Base-by-base conservation (phyloP, 1,139 yeast genomes). In the Yarrowia galli region DNA sequence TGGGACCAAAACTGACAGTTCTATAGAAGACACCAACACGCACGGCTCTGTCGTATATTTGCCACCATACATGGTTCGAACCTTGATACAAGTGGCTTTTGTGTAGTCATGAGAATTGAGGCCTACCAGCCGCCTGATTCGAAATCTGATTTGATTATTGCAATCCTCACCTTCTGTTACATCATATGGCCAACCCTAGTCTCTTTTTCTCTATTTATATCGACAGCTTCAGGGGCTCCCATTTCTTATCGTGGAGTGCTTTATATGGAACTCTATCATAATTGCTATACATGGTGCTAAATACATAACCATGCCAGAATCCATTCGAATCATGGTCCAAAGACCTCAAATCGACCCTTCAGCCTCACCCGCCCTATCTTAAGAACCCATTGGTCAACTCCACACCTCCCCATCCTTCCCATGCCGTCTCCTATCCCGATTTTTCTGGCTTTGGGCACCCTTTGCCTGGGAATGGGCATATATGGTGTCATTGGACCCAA, bases 401-500 rank as follows among this genome's bases (percentile, higher is more conserved):
- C 60, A 53, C 3, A 3, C 36, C 20, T 12, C 28, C 3, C 36
- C 36, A 48, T 6, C 20, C 20, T 23, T 36, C 23, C 12, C 8
- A 54, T 54, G 61, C 36, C 61, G 15, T 61, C 66, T 1, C 56
- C 56, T 12, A 36, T 61, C 28, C 56, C 66, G 22, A 61, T 61
- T 35, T 61, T 61, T 38, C 56, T 61, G 66, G 43, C 56, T 4
- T 18, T 48, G 46, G 56, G 25, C 9, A 32, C 32, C 28, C 64
- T 58, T 3, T 58, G 64, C 38, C 42, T 58, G 32, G 64, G 51
- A 16, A 16, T 28, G 16, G 66, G 66, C 18, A 61, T 61, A 38
- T 48, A 61, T 7, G 66, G 56, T 0, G 66, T 61, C 46, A 61
- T 61, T 15, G 66, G 66, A 5, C 66, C 66, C 3, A 61, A 61